Evolutionary conservation across 2,329 filamentous ascomycete genomes (phyloP), one percentile per base, ranked within the genome.

Genomic region (Penicillium psychrosexuale): DNA sequence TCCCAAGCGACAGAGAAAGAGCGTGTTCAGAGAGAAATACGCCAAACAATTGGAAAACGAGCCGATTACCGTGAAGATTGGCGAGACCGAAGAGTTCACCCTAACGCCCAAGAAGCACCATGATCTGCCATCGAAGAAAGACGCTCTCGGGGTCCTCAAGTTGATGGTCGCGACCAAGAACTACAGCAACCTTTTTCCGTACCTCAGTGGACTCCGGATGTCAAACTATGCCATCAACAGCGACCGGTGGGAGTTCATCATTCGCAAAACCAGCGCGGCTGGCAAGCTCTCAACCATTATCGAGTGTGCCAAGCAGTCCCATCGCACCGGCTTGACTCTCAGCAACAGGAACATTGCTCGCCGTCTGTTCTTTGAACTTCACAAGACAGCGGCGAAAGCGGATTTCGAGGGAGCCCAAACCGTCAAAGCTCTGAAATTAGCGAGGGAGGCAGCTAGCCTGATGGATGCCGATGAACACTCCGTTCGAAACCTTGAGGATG

Each of bases 111-210:
- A 73, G 67, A 63, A 70, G 47, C 58, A 62, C 30, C 63, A 60
- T 44, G 63, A 72, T 24, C 59, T 68, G 38, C 75, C 75, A 4
- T 63, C 64, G 17, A 72, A 67, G 39, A 60, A 66, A 24, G 69
- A 73, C 31, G 61, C 72, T 22, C 49, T 62, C 15, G 51, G 67
- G 22, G 64, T 72, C 5, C 57, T 76, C 33, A 55, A 66, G n/a
- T 54, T 72, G 30, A 74, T 78, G 67, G 64, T 68, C 24, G 67
- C 67, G 7, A 61, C 62, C n/a, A 63, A 70, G 13, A 70, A 76
- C 52, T 78, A 72, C 72, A 64, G 69, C 46, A 76, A 77, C 55
- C 60, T 78, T 28, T 52, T 71, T 7, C 70, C 75, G 2, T 72
- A 78, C 55, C 59, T 78, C n/a, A 63, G 65, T 3, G 77, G 74